phyloP scores from a whole-genome alignment of 2,329 filamentous ascomycete species.

The Pleomassaria siparia region DNA sequence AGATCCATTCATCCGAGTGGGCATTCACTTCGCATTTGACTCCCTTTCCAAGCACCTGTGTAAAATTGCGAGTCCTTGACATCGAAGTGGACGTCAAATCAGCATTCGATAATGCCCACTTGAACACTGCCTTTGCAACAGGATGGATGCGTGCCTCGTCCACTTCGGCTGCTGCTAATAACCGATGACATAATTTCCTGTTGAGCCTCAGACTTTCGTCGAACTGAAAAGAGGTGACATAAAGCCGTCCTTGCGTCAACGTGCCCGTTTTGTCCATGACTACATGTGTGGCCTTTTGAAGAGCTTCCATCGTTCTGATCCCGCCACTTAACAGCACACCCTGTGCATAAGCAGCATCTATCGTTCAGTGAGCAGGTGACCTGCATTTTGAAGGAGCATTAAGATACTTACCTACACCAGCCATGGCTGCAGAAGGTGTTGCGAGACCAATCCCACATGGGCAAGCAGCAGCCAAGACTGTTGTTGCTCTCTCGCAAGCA shows the following conservation, averaged over 20 bases:
- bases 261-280: conserved; percentile 22
- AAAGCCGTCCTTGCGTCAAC: conserved; percentile 11
- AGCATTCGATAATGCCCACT: too few species aligned
- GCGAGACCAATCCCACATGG: conserved; percentile 18
- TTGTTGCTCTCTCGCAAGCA: conserved; percentile 9
- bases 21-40: conserved; percentile 6
- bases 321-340: conserved; percentile 13
- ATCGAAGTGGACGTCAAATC: too few species aligned
- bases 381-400: neutral
- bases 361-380: neutral
- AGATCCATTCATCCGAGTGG: neutral
- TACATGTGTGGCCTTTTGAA: conserved; percentile 10
- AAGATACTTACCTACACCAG: conserved; percentile 9
- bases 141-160: neutral
- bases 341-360: conserved; percentile 11
- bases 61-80: too few species aligned
- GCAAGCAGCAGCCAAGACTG: conserved; percentile 15
- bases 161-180: conserved; percentile 6
- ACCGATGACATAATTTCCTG: neutral
- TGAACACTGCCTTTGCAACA: conserved; percentile 2
- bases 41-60: neutral
- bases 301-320: conserved; percentile 11
- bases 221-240: conserved; percentile 4
- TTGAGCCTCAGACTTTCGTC: neutral
- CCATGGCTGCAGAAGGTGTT: conserved; percentile 16